phyloP scores from a whole-genome alignment of 228 moss, liverwort and hornwort genomes.

The Sphagnum fallax region DNA sequence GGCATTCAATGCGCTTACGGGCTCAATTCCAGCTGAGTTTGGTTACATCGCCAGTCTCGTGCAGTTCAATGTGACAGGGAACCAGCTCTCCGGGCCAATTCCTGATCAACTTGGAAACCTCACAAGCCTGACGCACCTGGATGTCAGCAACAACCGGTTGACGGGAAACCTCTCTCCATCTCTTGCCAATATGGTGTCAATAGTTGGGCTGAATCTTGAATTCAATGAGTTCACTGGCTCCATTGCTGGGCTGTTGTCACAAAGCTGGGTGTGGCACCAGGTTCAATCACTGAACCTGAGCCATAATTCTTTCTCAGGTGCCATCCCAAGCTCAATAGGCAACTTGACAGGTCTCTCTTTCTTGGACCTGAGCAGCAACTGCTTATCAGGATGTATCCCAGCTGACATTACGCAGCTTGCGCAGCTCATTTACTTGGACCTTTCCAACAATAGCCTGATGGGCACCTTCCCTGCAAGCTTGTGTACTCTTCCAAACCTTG shows the following conservation, averaged over 20 bases:
- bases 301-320: conserved; percentile 45
- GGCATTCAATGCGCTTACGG: conserved; percentile 27
- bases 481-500: conserved; percentile 43
- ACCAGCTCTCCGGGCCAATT: conserved; percentile 27
- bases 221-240: conserved; percentile 59
- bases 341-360: conserved; percentile 51
- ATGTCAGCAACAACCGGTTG: conserved; percentile 37
- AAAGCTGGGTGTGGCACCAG: conserved; percentile 53
- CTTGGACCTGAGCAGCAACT: conserved; percentile 68
- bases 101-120: conserved; percentile 35
- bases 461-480: conserved; percentile 65
- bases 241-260: conserved; percentile 46
- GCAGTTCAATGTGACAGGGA: conserved; percentile 38
- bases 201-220: conserved; percentile 58
- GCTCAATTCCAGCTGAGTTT: conserved; percentile 25
- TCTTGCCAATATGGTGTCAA: conserved; percentile 44
- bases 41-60: conserved; percentile 31
- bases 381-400: conserved; percentile 53
- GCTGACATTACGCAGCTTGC: conserved; percentile 48
- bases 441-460: conserved; percentile 58
- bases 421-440: conserved; percentile 66
- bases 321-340: conserved; percentile 52
- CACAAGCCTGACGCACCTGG: conserved; percentile 26
- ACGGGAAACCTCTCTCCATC: conserved; percentile 43
- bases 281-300: conserved; percentile 60